These are phyloP conservation scores for Pezicula neosporulosa DNA, from an alignment of 2,329 filamentous ascomycete genomes.

Conservation along the genomic window DNA sequence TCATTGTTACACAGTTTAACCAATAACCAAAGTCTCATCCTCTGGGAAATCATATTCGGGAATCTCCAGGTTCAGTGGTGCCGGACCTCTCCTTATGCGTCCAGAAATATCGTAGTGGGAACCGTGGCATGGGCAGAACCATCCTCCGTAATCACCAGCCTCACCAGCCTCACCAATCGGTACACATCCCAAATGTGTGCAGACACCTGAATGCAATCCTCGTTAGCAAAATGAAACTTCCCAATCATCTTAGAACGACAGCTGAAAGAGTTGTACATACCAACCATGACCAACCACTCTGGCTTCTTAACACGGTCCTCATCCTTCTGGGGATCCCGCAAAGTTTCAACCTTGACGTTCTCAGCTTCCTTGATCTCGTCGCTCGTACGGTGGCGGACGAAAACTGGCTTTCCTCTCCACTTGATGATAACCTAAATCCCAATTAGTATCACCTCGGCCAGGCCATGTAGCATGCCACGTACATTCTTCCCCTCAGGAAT, in stretches of 20 bases:
- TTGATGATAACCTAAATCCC: constrained; percentile 85
- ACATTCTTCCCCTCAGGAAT: constrained; percentile 99
- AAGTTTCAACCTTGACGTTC: constrained; percentile 73
- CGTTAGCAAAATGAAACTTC: constrained; percentile 17
- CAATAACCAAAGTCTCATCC: constrained; percentile 85
- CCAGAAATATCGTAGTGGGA: constrained; percentile 99
- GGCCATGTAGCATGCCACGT: constrained; percentile 35
- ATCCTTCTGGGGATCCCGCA: constrained; percentile 91
- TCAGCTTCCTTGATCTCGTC: constrained; percentile 95
- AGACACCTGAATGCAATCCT: constrained; percentile 66
- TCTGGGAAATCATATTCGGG: constrained; percentile 90
- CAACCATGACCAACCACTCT: constrained; percentile 98
- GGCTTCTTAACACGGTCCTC: constrained; percentile 94
- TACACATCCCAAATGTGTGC: constrained; percentile 98
- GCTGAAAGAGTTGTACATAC: constrained; percentile 41
- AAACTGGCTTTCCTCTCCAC: constrained; percentile 99
- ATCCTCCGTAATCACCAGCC: constrained; percentile 95
- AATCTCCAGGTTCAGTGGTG: constrained; percentile 95
- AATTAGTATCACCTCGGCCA: constrained; percentile 8
- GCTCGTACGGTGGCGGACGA: constrained; percentile 96
- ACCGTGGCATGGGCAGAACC: constrained; percentile 99
- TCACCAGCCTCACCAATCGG: constrained; percentile 98
- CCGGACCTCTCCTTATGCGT: constrained; percentile 95
- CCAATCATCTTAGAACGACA: background rate
- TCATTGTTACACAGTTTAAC: constrained; percentile 51